phyloP scores from a whole-genome alignment of 352 stramenopile species.

The Phytophthora litchii region DNA sequence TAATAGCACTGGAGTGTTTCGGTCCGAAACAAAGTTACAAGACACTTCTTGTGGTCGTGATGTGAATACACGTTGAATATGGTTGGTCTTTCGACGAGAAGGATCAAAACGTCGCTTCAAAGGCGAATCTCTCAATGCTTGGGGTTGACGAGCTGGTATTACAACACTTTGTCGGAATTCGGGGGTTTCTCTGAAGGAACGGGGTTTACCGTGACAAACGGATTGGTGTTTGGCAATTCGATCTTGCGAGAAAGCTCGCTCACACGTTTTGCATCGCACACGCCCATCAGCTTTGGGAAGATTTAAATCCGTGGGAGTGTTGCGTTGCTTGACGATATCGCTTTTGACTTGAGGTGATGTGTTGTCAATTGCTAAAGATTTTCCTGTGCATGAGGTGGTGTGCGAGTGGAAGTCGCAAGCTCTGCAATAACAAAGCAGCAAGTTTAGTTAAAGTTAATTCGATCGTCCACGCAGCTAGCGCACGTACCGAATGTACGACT shows the following conservation, averaged over 20 bases:
- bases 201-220: constrained; percentile 46
- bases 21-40: constrained; percentile 5
- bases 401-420: constrained; percentile 37
- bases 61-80: constrained; percentile 2
- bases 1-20: constrained; percentile 1
- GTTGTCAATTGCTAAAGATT: background rate
- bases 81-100: constrained; percentile 7
- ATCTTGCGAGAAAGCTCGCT: constrained; percentile 58
- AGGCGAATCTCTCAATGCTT: constrained; percentile 2
- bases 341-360: background rate
- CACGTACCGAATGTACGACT: constrained; percentile 35
- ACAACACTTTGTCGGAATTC: background rate
- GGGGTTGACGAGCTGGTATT: background rate
- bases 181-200: constrained; percentile 10
- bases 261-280: constrained; percentile 61
- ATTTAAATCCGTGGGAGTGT: constrained; percentile 37
- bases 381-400: constrained; percentile 23
- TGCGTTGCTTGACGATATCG: background rate
- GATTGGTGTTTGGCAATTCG: constrained; percentile 77
- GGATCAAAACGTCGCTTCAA: background rate
- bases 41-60: background rate
- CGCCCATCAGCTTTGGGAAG: constrained; percentile 51
- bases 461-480: background rate
- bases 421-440: constrained; percentile 11
- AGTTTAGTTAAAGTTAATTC: background rate